Evolutionary conservation across 371 early-diverging fungal species (phyloP).

Genomic region (Globomyces sp.): DNA sequence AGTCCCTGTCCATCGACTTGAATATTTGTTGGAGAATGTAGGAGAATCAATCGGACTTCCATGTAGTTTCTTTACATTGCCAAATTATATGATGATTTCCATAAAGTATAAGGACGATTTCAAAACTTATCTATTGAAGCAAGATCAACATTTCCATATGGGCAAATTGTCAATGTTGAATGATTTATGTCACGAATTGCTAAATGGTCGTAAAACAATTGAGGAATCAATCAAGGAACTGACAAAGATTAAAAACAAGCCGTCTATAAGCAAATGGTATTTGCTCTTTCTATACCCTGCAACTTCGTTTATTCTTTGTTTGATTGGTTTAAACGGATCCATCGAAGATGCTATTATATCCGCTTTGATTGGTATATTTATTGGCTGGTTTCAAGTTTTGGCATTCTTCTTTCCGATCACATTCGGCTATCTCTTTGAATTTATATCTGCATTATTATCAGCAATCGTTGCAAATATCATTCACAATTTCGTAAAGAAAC

Average conservation of each 20-base stretch:
- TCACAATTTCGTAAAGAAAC: neutral
- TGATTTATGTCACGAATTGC: conserved; percentile 36
- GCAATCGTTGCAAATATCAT: conserved; percentile 33
- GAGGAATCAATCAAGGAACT: conserved; percentile 59
- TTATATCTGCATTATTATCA: conserved; percentile 23
- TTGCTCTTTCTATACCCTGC: conserved; percentile 56
- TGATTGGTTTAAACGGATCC: conserved; percentile 32
- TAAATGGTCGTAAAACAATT: conserved; percentile 36
- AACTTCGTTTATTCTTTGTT: conserved; percentile 23
- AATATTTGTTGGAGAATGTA: conserved; percentile 61
- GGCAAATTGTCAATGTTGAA: conserved; percentile 43
- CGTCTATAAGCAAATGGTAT: conserved; percentile 49
- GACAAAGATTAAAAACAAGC: conserved; percentile 53
- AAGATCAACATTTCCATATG: conserved; percentile 39
- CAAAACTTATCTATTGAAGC: conserved; percentile 37
- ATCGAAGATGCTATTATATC: conserved; percentile 36
- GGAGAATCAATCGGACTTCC: conserved; percentile 56
- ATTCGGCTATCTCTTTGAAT: conserved; percentile 40
- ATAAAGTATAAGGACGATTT: conserved; percentile 31
- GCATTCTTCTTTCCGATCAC: conserved; percentile 21
- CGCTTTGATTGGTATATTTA: conserved; percentile 24
- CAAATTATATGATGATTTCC: conserved; percentile 30
- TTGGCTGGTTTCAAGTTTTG: conserved; percentile 27
- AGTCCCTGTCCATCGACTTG: conserved; percentile 74
- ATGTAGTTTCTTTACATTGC: conserved; percentile 38